These are phyloP conservation scores for Nicotiana paniculata DNA, from an alignment of 257 asterid species.

Conservation along the genomic window DNA sequence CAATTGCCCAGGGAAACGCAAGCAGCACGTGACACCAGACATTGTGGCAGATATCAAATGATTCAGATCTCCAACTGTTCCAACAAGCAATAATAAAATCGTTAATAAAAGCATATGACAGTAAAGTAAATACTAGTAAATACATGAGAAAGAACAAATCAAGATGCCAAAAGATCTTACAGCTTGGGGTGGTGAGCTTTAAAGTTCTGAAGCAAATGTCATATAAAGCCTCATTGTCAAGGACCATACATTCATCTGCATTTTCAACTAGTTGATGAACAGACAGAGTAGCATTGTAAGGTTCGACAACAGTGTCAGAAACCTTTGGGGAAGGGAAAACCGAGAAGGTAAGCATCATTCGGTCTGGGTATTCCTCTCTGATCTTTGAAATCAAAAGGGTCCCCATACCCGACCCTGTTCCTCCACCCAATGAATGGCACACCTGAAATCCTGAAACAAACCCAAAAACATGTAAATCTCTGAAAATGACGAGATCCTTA, in stretches of 20 bases:
- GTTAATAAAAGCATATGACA: too few species aligned
- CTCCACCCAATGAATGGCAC: slow-evolving; percentile 8
- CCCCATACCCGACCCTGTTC: slow-evolving; percentile 10
- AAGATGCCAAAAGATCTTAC: not conserved
- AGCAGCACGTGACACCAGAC: slow-evolving; percentile 6
- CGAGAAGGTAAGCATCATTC: slow-evolving; percentile 6
- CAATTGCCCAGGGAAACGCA: slow-evolving; percentile 2
- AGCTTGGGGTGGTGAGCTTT: slow-evolving; percentile 6
- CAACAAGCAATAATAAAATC: not conserved
- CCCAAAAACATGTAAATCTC: not conserved
- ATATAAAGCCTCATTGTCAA: slow-evolving; percentile 1
- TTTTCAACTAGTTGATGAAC: slow-evolving; percentile 10
- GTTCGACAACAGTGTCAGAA: not conserved
- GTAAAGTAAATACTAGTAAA: not conserved
- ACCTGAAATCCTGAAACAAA: not conserved
- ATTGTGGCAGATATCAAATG: slow-evolving; percentile 9
- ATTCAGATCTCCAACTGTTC: slow-evolving; percentile 6
- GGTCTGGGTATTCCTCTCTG: slow-evolving; percentile 8
- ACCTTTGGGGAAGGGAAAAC: slow-evolving; percentile 9
- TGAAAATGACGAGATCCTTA: not conserved
- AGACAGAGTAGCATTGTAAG: not conserved
- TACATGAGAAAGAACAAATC: not conserved
- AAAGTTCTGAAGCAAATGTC: slow-evolving; percentile 4
- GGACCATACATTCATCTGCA: slow-evolving; percentile 8
- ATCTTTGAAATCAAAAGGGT: slow-evolving; percentile 2